Percentiles rank a stretch among this genome's conserved stretches.
Evolutionary conservation across 2,329 filamentous ascomycete species (phyloP).

Genomic region (Golovinomyces cichoracearum): DNA sequence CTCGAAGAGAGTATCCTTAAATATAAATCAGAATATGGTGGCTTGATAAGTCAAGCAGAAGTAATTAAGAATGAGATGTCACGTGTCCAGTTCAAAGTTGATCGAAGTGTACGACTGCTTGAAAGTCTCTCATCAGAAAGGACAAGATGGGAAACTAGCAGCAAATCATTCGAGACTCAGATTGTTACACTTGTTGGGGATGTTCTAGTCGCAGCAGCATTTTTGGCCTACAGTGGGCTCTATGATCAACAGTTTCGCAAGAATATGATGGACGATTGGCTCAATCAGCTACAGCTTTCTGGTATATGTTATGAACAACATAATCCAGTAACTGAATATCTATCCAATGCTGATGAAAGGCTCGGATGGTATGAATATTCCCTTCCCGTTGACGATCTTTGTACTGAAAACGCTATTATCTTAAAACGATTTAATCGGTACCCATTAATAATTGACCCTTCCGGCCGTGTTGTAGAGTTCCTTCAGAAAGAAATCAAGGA

Average conservation of each 20-base stretch:
- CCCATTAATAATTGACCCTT: slow-evolving; percentile 92
- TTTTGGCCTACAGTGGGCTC: slow-evolving; percentile 85
- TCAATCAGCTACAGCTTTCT: slow-evolving; percentile 77
- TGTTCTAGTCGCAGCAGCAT: slow-evolving; percentile 84
- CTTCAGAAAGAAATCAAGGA: slow-evolving; percentile 85
- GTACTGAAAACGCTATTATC: slow-evolving; percentile 95
- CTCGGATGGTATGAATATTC: slow-evolving; percentile 86
- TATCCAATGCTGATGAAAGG: slow-evolving; percentile 87
- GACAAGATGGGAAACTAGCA: slow-evolving; percentile 83
- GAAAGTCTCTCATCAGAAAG: slow-evolving; percentile 89
- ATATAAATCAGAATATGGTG: slow-evolving; percentile 90
- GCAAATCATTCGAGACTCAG: slow-evolving; percentile 93
- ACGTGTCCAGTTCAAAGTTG: slow-evolving; percentile 90
- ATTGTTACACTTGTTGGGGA: slow-evolving; percentile 92
- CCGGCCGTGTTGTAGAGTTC: slow-evolving; percentile 82
- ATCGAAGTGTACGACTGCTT: slow-evolving; percentile 76
- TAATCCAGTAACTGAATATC: slow-evolving; percentile 84
- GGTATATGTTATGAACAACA: slow-evolving; percentile 79
- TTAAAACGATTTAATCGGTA: slow-evolving; percentile 96
- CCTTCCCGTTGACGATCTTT: slow-evolving; percentile 84
- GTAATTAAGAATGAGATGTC: slow-evolving; percentile 95
- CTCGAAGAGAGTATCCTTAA: slow-evolving; percentile 77
- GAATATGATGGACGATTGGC: slow-evolving; percentile 93
- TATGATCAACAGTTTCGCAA: slow-evolving; percentile 98
- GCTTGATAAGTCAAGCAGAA: slow-evolving; percentile 87